Base-by-base conservation (phyloP, 768 basidiomycete genomes). In the Mycena crocata region DNA sequence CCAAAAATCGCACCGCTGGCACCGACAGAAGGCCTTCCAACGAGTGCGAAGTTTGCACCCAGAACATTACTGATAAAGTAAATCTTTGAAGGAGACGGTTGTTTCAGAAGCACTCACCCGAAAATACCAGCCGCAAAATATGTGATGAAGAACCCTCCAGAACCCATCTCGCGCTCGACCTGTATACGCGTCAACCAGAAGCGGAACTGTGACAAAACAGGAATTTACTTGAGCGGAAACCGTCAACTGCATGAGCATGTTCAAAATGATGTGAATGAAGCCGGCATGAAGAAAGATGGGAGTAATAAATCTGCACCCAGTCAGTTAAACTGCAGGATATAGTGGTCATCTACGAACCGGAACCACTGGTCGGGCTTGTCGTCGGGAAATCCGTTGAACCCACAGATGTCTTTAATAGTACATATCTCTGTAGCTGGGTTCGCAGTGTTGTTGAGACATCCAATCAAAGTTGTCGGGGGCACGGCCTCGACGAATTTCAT, bases 1-100 rank as follows among this genome's bases (percentile, higher is more conserved):
- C 94, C 95, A 62, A 97, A 96, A 60, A 98, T 92, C 1, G 96
- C 95, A 8, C 97, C 97, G 70, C 91, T 93, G 2, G 97, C 98
- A 46, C 97, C 97, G 14, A 95, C 86, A 15, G 93, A 95, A 0
- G 97, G 96, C 23, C 91, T 80, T 10, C 95, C 96, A 5, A 96
- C 92, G 15, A 97, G 81, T 3, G 94, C 85, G 75, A 99, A 99
- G 78, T 98, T 98, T 2, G 95, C 95, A 26, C 97, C 96, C 30
- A 99, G 83, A 28, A 95, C 86, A 71, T 95, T 95, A 37, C 92
- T 93, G 72, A 52, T 37, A 39, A 21, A 13, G 31, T 61, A 10
- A 39, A 42, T 66, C n/a, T 44, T 15, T 7, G 49, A 44, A 48
- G 12, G 31, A 31, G 34, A 26, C 63, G 51, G 32, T n/a, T 26